phyloP scores from a whole-genome alignment of 108 stramenopile genomes.

The Fistulifera pelliculosa region DNA sequence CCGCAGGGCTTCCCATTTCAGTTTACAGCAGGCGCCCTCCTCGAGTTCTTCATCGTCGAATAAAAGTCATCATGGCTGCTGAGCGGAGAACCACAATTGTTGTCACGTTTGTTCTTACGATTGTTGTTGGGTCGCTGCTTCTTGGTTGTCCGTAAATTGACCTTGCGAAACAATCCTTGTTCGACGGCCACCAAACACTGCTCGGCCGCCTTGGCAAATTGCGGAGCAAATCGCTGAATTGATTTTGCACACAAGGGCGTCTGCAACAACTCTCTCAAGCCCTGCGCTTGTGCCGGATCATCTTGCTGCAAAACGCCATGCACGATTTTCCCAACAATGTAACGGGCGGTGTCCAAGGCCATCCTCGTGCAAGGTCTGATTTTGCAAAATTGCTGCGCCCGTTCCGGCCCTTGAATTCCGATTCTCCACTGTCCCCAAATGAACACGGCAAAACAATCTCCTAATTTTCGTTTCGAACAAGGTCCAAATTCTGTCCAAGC shows the following conservation, averaged over 20 bases:
- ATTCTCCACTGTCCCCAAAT: conserved; percentile 26
- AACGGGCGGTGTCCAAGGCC: conserved; percentile 16
- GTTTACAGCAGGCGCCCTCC: background rate
- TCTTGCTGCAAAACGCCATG: conserved; percentile 10
- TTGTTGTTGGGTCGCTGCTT: too few species aligned
- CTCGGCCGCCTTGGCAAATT: conserved; percentile 15
- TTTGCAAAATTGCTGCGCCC: conserved; percentile 9
- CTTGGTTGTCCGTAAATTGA: too few species aligned
- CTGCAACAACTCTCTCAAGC: conserved; percentile 12
- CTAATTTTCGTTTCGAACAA: too few species aligned
- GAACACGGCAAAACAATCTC: conserved; percentile 14
- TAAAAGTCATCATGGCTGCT: too few species aligned
- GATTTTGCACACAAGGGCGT: conserved; percentile 6
- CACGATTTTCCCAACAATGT: conserved; percentile 21
- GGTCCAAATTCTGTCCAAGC: conserved; percentile 14
- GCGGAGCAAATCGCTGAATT: conserved; percentile 10
- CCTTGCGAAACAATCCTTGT: conserved; percentile 3
- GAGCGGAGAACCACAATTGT: too few species aligned
- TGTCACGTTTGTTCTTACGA: too few species aligned
- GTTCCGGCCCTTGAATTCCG: conserved; percentile 15
- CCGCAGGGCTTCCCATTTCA: conserved; percentile 20
- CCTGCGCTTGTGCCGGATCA: background rate
- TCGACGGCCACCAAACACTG: conserved; percentile 16
- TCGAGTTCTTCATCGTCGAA: conserved; percentile 8
- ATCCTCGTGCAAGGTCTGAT: conserved; percentile 12